A percentile compares a stretch with the other conserved stretches of the same genome.
Conservation (phyloP, 306 rosid species). For the Arachis stenosperma region DNA sequence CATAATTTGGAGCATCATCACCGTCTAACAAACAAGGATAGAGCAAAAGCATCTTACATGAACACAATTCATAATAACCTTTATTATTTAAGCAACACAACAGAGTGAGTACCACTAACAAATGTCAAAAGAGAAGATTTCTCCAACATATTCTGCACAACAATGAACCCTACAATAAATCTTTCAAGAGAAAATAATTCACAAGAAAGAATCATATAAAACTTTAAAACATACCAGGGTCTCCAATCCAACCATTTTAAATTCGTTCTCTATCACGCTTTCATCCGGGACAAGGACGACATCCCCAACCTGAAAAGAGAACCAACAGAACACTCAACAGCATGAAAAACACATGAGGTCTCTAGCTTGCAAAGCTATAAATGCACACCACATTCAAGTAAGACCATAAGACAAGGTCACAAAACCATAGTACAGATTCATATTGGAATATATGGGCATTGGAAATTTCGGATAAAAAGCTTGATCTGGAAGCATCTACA, state of each 20-base stretch:
- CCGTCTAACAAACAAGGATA: neutral
- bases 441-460: conserved; percentile 15
- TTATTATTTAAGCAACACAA: conserved; percentile 10
- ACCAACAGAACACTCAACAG: conserved; percentile 32
- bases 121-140: conserved; percentile 18
- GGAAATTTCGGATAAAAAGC: conserved; percentile 1
- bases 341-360: conserved; percentile 3
- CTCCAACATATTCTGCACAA: conserved; percentile 10
- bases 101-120: neutral
- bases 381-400: conserved; percentile 8
- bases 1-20: conserved; percentile 1
- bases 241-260: conserved; percentile 80
- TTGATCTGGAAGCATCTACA: neutral
- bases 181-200: conserved; percentile 19
- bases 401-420: neutral
- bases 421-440: conserved; percentile 9
- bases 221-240: conserved; percentile 66
- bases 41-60: neutral
- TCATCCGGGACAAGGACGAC: conserved; percentile 88
- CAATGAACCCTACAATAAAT: conserved; percentile 26
- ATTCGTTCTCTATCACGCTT: conserved; percentile 68
- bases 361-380: conserved; percentile 15
- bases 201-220: conserved; percentile 7
- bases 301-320: conserved; percentile 82
- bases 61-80: conserved; percentile 28